phyloP scores from a whole-genome alignment of 2,329 filamentous ascomycete species.

The Venturia carpophila region DNA sequence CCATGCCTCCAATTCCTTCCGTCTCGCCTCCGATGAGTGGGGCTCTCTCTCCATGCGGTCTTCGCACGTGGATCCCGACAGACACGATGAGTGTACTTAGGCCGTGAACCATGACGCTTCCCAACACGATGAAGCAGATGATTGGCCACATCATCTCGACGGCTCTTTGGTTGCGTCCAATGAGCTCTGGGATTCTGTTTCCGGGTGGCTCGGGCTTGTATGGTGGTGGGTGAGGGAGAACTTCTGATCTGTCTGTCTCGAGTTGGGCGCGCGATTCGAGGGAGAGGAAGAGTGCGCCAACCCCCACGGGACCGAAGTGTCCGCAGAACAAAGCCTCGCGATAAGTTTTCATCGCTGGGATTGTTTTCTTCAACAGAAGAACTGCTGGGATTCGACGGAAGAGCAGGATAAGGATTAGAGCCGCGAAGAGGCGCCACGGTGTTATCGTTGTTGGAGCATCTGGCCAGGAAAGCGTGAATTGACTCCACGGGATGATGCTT shows the following conservation, averaged over 20 bases:
- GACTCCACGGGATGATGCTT: slow-evolving; percentile 45
- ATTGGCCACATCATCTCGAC: slow-evolving; percentile 47
- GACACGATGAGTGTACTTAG: slow-evolving; percentile 45
- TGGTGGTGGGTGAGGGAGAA: slow-evolving; percentile 28
- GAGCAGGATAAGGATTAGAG: slow-evolving; percentile 42
- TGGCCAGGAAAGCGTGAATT: slow-evolving; percentile 29
- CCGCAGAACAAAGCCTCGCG: slow-evolving; percentile 48
- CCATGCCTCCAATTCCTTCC: slow-evolving; percentile 44
- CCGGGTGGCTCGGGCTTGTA: slow-evolving; percentile 24
- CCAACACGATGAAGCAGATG: slow-evolving; percentile 47
- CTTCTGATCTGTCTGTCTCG: slow-evolving; percentile 40
- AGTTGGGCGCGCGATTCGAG: slow-evolving; percentile 48
- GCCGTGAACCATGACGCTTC: slow-evolving; percentile 48
- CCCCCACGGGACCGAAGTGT: slow-evolving; percentile 52
- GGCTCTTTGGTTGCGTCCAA: slow-evolving; percentile 25
- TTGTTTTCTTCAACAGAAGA: slow-evolving; percentile 39
- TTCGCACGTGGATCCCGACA: slow-evolving; percentile 40
- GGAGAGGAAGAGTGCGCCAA: slow-evolving; percentile 49
- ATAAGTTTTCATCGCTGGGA: slow-evolving; percentile 43
- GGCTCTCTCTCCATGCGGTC: slow-evolving; percentile 41
- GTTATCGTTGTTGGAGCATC: slow-evolving; percentile 29
- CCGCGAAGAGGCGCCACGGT: slow-evolving; percentile 37
- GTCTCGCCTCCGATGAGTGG: slow-evolving; percentile 44
- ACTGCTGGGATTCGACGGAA: slow-evolving; percentile 48
- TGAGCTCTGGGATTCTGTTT: neutral